Conservation (phyloP, 176 grass and related monocot genomes). For the Zea mays region Zm-B73-REFERENCE-NAM-5.0 NC_050101.1:5905001-5905500, state of each 20-base stretch:
- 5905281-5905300: conserved; percentile 59
- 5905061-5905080: conserved; percentile 51
- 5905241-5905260: conserved; percentile 59
- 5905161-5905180: conserved; percentile 52
- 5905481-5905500: conserved; percentile 74
- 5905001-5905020: conserved; percentile 56
- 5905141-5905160: conserved; percentile 53
- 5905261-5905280: conserved; percentile 56
- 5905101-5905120: conserved; percentile 48
- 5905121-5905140: conserved; percentile 69
- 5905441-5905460: conserved; percentile 25
- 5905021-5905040: conserved; percentile 53
- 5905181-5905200: conserved; percentile 58
- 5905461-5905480: conserved; percentile 49
- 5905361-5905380: conserved; percentile 62
- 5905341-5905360: conserved; percentile 65
- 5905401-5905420: conserved; percentile 27
- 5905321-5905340: conserved; percentile 56
- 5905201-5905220: conserved; percentile 62
- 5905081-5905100: conserved; percentile 42
- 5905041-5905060: conserved; percentile 61
- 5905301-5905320: conserved; percentile 45
- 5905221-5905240: conserved; percentile 72
- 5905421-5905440: conserved; percentile 25
- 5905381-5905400: conserved; percentile 56